Conservation (phyloP, 1,284 basidiomycete species). For the Baeospora myosura region DNA sequence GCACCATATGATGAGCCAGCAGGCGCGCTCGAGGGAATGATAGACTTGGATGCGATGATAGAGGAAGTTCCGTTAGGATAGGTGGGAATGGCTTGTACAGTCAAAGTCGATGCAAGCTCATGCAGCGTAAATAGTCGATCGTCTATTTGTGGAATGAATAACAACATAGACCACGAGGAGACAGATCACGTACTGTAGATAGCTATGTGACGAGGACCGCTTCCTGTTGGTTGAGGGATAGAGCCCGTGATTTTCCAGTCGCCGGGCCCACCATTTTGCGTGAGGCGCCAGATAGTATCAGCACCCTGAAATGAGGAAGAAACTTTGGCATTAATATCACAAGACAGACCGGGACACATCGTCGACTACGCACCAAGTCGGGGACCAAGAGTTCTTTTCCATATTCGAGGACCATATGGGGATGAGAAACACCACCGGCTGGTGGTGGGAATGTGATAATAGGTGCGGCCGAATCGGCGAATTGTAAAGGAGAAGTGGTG, state of each 20-base stretch:
- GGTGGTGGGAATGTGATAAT: conserved; percentile 47
- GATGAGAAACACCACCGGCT: conserved; percentile 39
- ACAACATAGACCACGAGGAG: conserved; percentile 1
- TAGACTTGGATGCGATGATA: conserved; percentile 47
- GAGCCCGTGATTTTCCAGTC: conserved; percentile 49
- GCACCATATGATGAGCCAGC: conserved; percentile 37
- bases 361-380: conserved; percentile 44
- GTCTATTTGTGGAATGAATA: conserved; percentile 27
- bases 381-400: conserved; percentile 51
- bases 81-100: conserved; percentile 51
- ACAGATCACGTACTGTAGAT: conserved; percentile 34
- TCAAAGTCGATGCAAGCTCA: conserved; percentile 57
- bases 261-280: conserved; percentile 29
- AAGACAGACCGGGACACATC: background rate
- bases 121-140: conserved; percentile 54
- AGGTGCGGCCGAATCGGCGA: conserved; percentile 29
- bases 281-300: conserved; percentile 60
- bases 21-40: conserved; percentile 30
- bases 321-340: conserved; percentile 1
- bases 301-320: conserved; percentile 35
- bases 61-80: conserved; percentile 39
- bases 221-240: conserved; percentile 55
- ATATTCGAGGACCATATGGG: conserved; percentile 56
- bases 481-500: conserved; percentile 31
- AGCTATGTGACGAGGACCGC: conserved; percentile 61